phyloP scores from a whole-genome alignment of 306 rosid genomes.

The Citrullus colocynthis region DNA sequence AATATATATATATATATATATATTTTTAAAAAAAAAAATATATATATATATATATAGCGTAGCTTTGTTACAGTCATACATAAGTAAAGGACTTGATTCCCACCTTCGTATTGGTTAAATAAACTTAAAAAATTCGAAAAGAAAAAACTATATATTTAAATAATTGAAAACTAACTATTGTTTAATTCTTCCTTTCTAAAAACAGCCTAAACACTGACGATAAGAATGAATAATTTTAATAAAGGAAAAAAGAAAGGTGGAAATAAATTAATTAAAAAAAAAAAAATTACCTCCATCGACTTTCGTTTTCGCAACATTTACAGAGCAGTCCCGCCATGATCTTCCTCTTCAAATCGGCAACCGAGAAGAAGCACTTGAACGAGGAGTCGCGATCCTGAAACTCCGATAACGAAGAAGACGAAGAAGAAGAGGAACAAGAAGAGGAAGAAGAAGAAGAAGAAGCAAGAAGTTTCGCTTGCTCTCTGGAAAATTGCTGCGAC shows the following conservation, averaged over 20 bases:
- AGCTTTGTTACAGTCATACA: too few species aligned
- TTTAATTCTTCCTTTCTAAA: neutral
- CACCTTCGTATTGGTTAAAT: too few species aligned
- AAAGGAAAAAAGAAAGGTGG: too few species aligned
- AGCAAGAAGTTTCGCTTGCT: slow-evolving; percentile 57
- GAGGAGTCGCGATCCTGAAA: slow-evolving; percentile 32
- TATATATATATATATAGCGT: too few species aligned
- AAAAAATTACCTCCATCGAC: slow-evolving; percentile 79
- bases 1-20: too few species aligned
- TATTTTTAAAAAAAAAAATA: too few species aligned
- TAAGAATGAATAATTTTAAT: too few species aligned
- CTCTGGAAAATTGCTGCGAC: slow-evolving; percentile 53
- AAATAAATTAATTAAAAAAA: too few species aligned
- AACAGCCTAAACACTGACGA: neutral
- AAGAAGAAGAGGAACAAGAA: slow-evolving; percentile 12
- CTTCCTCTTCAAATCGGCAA: slow-evolving; percentile 79
- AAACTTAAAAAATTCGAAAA: too few species aligned
- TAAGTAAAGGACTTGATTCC: too few species aligned
- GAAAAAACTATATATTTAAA: too few species aligned
- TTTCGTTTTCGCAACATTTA: slow-evolving; percentile 61
- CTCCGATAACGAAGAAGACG: slow-evolving; percentile 9
- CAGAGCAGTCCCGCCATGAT: slow-evolving; percentile 66
- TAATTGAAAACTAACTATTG: neutral
- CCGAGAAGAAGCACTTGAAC: slow-evolving; percentile 95
- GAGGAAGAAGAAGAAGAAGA: slow-evolving; percentile 8